Conservation (phyloP, 805 yeast genomes). For the Yarrowia sp. region DNA sequence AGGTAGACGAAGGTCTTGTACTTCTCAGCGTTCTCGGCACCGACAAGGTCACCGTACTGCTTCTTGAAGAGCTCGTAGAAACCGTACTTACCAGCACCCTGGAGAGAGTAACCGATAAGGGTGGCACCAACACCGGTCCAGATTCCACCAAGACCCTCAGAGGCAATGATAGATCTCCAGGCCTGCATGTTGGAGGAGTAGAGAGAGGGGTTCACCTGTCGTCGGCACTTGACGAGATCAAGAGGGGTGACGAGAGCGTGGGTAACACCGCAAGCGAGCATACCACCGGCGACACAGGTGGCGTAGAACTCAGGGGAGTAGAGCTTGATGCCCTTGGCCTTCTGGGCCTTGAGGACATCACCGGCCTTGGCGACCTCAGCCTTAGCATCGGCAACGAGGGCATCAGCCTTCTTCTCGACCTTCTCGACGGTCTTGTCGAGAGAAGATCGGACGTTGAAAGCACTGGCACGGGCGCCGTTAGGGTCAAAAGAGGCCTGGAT, state of each 20-base stretch:
- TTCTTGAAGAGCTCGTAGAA: conserved; percentile 78
- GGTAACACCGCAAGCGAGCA: conserved; percentile 45
- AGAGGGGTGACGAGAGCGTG: conserved; percentile 83
- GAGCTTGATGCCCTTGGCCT: conserved; percentile 40
- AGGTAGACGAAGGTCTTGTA: conserved; percentile 65
- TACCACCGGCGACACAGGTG: conserved; percentile 76
- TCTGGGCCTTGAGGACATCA: conserved; percentile 34
- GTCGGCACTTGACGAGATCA: conserved; percentile 77
- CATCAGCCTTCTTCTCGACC: conserved; percentile 34
- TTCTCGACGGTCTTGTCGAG: conserved; percentile 37
- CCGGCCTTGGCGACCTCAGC: conserved; percentile 39
- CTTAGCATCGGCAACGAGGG: conserved; percentile 37
- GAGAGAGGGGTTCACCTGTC: conserved; percentile 66
- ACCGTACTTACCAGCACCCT: conserved; percentile 88
- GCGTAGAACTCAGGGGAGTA: conserved; percentile 63
- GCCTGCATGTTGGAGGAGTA: conserved; percentile 69
- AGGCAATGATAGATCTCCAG: conserved; percentile 60
- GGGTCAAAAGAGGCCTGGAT: conserved; percentile 43
- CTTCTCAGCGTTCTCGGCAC: conserved; percentile 50
- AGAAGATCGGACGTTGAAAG: conserved; percentile 37
- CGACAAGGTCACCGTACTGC: conserved; percentile 56
- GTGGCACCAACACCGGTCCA: conserved; percentile 82
- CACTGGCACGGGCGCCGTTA: conserved; percentile 35
- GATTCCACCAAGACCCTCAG: conserved; percentile 62
- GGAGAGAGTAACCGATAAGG: conserved; percentile 75